phyloP scores from a whole-genome alignment of 441 rosid genomes.

The Geranium incanum region DNA sequence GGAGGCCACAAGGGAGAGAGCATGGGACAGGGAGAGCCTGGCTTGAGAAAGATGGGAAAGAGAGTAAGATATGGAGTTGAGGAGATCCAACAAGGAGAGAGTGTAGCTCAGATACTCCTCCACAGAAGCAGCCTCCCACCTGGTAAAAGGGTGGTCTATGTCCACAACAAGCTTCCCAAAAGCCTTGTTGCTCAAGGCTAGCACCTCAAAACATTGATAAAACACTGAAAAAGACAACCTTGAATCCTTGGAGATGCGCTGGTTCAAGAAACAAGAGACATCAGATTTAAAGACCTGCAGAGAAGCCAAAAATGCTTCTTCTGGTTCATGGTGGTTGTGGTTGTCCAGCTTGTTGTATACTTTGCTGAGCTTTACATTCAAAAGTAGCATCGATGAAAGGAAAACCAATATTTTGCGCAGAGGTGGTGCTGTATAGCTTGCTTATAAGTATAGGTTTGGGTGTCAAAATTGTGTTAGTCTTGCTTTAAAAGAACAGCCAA shows the following conservation, averaged over 20 bases:
- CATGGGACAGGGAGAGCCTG: slow-evolving; percentile 37
- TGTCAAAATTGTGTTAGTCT: neutral
- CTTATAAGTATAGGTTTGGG: neutral
- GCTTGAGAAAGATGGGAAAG: slow-evolving; percentile 37
- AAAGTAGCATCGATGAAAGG: slow-evolving; percentile 31
- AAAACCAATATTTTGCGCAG: neutral
- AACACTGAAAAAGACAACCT: slow-evolving; percentile 34
- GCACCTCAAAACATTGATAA: slow-evolving; percentile 36
- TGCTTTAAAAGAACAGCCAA: too few species aligned
- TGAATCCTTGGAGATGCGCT: slow-evolving; percentile 19
- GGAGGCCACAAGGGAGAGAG: slow-evolving; percentile 30
- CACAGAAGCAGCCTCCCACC: slow-evolving; percentile 34
- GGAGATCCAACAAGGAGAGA: slow-evolving; percentile 38
- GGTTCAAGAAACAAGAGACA: slow-evolving; percentile 28
- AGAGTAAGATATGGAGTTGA: slow-evolving; percentile 35
- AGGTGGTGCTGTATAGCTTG: neutral
- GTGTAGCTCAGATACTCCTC: slow-evolving; percentile 44
- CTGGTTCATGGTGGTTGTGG: slow-evolving; percentile 22
- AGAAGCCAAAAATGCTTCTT: slow-evolving; percentile 26
- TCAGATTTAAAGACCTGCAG: slow-evolving; percentile 33
- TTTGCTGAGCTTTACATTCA: slow-evolving; percentile 33
- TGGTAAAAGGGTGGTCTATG: slow-evolving; percentile 39
- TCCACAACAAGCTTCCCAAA: slow-evolving; percentile 43
- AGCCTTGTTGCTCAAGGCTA: slow-evolving; percentile 40
- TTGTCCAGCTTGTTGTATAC: slow-evolving; percentile 42